phyloP scores from a whole-genome alignment of 768 basidiomycete species.

The Pleurotus tuber-regium region DNA sequence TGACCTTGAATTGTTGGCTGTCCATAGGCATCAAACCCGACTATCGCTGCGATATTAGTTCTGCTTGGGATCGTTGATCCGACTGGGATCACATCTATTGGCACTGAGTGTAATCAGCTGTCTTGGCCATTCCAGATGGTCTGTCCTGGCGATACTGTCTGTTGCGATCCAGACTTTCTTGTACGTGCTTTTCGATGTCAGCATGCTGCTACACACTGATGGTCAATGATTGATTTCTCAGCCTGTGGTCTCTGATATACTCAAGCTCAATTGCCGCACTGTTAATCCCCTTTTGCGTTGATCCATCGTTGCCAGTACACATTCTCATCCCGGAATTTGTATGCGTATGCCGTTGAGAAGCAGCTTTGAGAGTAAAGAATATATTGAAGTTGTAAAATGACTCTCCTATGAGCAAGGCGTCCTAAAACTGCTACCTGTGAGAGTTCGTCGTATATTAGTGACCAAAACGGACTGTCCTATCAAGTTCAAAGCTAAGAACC shows the following conservation, averaged over 20 bases:
- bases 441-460: too few species aligned
- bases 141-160: not conserved
- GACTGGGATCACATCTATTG: not conserved
- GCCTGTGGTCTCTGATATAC: not conserved
- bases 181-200: not conserved
- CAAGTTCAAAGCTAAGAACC: too few species aligned
- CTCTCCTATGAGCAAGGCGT: too few species aligned
- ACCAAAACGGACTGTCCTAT: too few species aligned
- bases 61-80: not conserved
- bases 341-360: too few species aligned
- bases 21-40: not conserved
- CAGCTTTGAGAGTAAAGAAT: too few species aligned
- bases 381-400: too few species aligned
- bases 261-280: conserved; percentile 1
- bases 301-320: too few species aligned
- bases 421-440: too few species aligned
- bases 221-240: too few species aligned
- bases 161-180: not conserved
- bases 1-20: not conserved
- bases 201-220: not conserved
- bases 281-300: not conserved
- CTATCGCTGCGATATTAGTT: not conserved
- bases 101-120: not conserved
- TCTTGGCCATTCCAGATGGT: not conserved
- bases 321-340: too few species aligned